Conservation (phyloP, 305 asterid species). For the Fraxinus paxiana region DNA sequence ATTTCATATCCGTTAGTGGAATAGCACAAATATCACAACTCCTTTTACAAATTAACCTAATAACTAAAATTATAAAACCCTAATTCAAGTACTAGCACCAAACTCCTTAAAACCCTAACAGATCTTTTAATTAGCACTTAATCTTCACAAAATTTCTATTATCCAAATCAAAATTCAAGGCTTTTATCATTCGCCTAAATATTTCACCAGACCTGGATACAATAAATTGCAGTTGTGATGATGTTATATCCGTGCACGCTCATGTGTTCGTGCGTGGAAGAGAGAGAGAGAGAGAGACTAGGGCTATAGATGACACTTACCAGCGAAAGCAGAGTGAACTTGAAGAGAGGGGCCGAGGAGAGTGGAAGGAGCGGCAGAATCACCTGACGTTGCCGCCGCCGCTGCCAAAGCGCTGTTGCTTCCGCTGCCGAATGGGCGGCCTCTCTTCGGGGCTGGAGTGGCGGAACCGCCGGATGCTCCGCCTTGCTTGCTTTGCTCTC, state of each 20-base stretch:
- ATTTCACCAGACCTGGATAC: not conserved
- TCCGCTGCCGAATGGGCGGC: constrained; percentile 86
- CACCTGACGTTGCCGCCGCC: constrained; percentile 42
- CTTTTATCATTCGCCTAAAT: not conserved
- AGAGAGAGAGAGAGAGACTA: not conserved
- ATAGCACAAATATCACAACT: not conserved
- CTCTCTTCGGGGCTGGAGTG: constrained; percentile 76
- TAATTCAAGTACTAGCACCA: not conserved
- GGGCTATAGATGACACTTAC: constrained; percentile 31
- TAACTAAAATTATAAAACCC: not conserved
- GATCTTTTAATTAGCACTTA: not conserved
- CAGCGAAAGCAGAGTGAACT: constrained; percentile 86
- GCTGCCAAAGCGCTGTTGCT: constrained; percentile 44
- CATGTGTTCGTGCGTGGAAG: not conserved
- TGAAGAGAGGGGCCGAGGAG: constrained; percentile 90
- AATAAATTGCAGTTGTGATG: not conserved
- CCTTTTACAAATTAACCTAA: not conserved
- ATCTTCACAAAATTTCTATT: not conserved
- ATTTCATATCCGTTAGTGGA: not conserved
- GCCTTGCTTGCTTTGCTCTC: constrained; percentile 66
- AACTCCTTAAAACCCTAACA: not conserved
- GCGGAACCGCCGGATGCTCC: constrained; percentile 68
- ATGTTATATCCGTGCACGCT: not conserved
- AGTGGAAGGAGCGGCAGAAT: constrained; percentile 61
- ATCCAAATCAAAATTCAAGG: not conserved